Percentiles rank a stretch among this genome's conserved stretches.
Evolutionary conservation across 805 yeast genomes (phyloP).

Genomic region (Henningerozyma blattae): DNA sequence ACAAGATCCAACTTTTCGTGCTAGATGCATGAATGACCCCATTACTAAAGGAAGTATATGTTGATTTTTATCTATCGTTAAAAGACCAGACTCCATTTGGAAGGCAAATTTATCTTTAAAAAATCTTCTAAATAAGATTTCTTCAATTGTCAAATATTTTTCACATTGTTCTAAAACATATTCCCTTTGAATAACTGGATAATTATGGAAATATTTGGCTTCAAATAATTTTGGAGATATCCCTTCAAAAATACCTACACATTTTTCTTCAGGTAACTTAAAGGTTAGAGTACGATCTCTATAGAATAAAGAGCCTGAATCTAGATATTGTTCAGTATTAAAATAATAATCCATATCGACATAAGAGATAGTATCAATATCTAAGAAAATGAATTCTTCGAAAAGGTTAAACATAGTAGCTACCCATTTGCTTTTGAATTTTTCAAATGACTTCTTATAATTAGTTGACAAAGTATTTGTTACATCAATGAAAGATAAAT

Average conservation of each 20-base stretch:
- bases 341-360: conserved; percentile 27
- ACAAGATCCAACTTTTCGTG: conserved; percentile 30
- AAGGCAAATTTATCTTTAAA: conserved; percentile 32
- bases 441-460: conserved; percentile 16
- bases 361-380: conserved; percentile 38
- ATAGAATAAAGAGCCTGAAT: conserved; percentile 3
- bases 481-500: conserved; percentile 30
- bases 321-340: conserved; percentile 7
- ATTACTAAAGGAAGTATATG: conserved; percentile 40
- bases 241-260: conserved; percentile 32
- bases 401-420: conserved; percentile 38
- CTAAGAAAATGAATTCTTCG: conserved; percentile 35
- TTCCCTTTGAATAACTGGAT: conserved; percentile 3
- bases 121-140: conserved; percentile 28
- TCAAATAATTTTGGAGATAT: conserved; percentile 36
- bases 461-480: conserved; percentile 9
- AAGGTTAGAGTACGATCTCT: background rate
- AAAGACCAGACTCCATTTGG: conserved; percentile 38
- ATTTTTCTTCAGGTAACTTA: conserved; percentile 19
- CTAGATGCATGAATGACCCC: conserved; percentile 32
- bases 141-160: conserved; percentile 15
- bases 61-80: conserved; percentile 25
- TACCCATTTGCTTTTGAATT: conserved; percentile 28
- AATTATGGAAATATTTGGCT: conserved; percentile 25
- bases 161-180: conserved; percentile 5